phyloP scores from a whole-genome alignment of 768 basidiomycete genomes.

The Suillus spraguei region DNA sequence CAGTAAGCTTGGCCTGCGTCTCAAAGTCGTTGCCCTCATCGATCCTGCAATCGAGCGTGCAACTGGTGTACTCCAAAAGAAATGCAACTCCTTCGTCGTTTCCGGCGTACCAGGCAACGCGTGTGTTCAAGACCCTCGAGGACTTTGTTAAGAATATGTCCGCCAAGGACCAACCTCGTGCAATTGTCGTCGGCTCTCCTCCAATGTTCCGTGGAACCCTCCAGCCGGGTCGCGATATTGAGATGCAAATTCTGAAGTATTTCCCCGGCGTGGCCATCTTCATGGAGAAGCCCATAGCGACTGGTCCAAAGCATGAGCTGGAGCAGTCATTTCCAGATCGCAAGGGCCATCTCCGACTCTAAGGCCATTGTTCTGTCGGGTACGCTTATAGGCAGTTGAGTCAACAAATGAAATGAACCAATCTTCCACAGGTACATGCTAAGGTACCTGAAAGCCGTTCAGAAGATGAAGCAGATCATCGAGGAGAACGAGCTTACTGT shows the following conservation, averaged over 20 bases:
- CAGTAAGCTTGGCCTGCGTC: slow-evolving; percentile 92
- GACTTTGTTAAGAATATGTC: slow-evolving; percentile 78
- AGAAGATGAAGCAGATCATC: slow-evolving; percentile 96
- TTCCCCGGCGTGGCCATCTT: slow-evolving; percentile 92
- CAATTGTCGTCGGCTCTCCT: slow-evolving; percentile 89
- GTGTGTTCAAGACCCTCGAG: slow-evolving; percentile 80
- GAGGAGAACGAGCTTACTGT: slow-evolving; percentile 92
- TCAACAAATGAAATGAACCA: not conserved
- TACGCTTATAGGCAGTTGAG: slow-evolving; percentile 36
- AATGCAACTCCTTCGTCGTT: slow-evolving; percentile 90
- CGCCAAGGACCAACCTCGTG: slow-evolving; percentile 68
- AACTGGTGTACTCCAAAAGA: slow-evolving; percentile 77
- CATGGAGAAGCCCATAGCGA: slow-evolving; percentile 91
- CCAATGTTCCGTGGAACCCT: slow-evolving; percentile 89
- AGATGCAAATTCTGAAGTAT: slow-evolving; percentile 81
- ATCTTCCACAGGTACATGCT: slow-evolving; percentile 75
- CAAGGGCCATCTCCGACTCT: slow-evolving; percentile 67
- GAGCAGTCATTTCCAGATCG: slow-evolving; percentile 70
- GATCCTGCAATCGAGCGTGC: slow-evolving; percentile 90
- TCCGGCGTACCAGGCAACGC: slow-evolving; percentile 91
- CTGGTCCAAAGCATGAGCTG: slow-evolving; percentile 71
- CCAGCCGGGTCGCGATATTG: slow-evolving; percentile 78
- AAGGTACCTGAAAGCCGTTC: slow-evolving; percentile 89
- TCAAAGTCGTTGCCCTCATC: slow-evolving; percentile 94
- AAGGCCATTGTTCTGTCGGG: slow-evolving; percentile 89